A percentile compares a stretch with the other conserved stretches of the same genome.
phyloP scores from a whole-genome alignment of 495 filamentous ascomycete genomes.

The Neurospora sp. region DNA sequence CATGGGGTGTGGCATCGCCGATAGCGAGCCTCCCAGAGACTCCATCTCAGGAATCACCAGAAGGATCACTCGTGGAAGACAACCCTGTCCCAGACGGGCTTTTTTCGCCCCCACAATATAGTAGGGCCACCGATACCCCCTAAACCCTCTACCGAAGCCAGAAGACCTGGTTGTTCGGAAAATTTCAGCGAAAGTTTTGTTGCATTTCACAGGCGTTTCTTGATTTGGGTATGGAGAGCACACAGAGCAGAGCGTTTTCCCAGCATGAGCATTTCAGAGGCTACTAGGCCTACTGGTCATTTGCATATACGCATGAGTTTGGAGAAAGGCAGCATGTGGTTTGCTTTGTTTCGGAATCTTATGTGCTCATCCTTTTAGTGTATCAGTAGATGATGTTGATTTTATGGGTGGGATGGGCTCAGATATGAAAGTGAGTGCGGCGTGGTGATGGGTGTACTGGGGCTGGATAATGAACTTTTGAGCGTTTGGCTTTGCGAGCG shows the following conservation, averaged over 20 bases:
- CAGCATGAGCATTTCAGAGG: neutral
- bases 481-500: neutral
- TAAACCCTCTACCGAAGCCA: neutral
- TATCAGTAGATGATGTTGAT: neutral
- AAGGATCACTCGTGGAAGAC: neutral
- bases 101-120: neutral
- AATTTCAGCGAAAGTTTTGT: neutral
- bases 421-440: neutral
- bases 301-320: neutral
- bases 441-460: neutral
- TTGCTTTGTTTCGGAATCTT: neutral
- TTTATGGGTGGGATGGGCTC: neutral
- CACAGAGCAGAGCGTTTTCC: neutral
- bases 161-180: neutral
- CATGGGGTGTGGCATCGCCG: neutral
- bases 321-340: neutral
- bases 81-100: neutral
- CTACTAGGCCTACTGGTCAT: neutral
- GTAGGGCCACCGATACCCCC: neutral
- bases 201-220: neutral
- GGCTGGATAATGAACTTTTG: neutral
- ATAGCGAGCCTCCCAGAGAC: neutral
- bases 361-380: neutral
- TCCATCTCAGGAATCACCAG: neutral
- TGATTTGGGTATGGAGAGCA: neutral